Conservation (phyloP, 2,329 filamentous ascomycete genomes). For the Apiospora pterosperma region DNA sequence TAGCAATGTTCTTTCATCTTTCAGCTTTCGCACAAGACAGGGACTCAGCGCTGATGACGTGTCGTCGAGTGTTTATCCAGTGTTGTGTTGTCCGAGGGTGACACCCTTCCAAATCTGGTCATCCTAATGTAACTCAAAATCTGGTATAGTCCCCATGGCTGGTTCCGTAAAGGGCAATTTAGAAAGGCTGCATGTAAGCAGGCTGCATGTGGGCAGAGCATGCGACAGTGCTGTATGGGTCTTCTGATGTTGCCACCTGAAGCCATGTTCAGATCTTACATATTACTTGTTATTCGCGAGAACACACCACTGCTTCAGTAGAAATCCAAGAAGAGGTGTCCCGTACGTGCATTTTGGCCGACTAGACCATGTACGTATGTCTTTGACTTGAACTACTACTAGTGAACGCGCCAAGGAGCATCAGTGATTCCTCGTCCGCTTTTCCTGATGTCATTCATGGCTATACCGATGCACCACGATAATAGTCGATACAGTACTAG, state of each 20-base stretch:
- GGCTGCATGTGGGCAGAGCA: not conserved
- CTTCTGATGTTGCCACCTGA: not conserved
- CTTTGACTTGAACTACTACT: not conserved
- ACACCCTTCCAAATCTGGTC: not conserved
- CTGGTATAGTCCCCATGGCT: not conserved
- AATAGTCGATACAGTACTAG: not conserved
- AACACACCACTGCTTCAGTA: not conserved
- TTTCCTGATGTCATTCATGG: not conserved
- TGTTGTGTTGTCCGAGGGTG: not conserved
- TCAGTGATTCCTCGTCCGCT: not conserved
- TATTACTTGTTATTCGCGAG: not conserved
- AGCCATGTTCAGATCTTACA: not conserved
- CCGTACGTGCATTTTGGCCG: not conserved
- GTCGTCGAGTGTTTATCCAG: conserved; percentile 1
- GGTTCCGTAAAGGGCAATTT: not conserved
- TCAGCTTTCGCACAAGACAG: not conserved
- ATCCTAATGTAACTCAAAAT: conserved; percentile 1
- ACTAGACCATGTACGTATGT: not conserved
- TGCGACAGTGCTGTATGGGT: not conserved
- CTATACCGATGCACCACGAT: not conserved
- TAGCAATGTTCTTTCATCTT: not conserved
- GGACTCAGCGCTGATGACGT: not conserved
- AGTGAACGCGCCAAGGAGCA: not conserved
- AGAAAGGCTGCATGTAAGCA: not conserved
- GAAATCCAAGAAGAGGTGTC: not conserved